Evolutionary conservation across 805 yeast species (phyloP), one percentile per base, ranked within the genome.

Genomic region (Wickerhamiella domercqiae): DNA sequence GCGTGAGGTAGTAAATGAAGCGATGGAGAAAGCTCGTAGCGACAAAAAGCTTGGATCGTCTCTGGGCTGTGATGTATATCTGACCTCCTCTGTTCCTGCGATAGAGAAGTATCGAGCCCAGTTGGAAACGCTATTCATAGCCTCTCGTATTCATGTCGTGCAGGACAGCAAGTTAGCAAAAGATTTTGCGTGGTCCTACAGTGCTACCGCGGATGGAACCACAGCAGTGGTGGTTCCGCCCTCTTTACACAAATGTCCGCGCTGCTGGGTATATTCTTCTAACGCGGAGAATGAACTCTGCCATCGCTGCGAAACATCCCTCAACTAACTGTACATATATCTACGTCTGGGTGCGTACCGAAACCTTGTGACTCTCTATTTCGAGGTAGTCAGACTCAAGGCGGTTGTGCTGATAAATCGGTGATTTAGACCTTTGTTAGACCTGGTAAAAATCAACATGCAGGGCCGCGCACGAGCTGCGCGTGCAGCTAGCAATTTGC

Each of bases 201-300:
- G 55, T 2, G 44, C 65, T 2, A 55, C 48, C 5, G 62, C 54
- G 2, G 48, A 47, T 6, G 51, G 36, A 3, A 39, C 64, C 5
- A 47, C 46, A 1, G 49, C 71, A 3, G 44, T 54, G 2, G 66
- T 78, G 2, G 56, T 63, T 5, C 62, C 64, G 3, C 67, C 83
- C 0, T 40, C 53, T 0, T 51, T 61, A 2, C 59, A 60, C 37
- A 84, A 84, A 50, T 90, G 98, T 54, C 94, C 94, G 5, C 69
- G 98, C 53, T 90, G 98, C 59, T 90, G 98, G 98, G 81, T 81
- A 50, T 74, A 60, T 52, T 70, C 70, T 5, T 62, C 93, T 0
- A 56, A 50, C 0, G 47, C 43, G 0, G 73, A 66, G 25, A 71
- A 71, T 7, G 55, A 54, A 1, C 59, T 84, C 21, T 87, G 98